Evolutionary conservation across 1,284 basidiomycete genomes (phyloP).

Genomic region (Flammula alnicola): DNA sequence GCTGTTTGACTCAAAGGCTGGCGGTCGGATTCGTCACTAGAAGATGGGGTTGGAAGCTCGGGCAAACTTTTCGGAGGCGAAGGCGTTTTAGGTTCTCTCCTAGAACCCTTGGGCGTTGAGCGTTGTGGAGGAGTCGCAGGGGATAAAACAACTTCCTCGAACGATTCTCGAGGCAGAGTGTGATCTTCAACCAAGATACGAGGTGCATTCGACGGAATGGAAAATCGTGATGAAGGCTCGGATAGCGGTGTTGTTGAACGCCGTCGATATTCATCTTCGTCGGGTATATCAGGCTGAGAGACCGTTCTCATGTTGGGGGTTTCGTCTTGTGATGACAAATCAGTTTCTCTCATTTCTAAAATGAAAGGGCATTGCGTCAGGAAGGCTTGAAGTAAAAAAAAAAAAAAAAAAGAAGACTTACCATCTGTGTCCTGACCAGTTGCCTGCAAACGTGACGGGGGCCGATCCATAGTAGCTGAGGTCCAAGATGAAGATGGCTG

Average conservation of each 20-base stretch:
- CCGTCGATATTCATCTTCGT: background rate
- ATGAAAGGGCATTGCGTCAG: slow-evolving; percentile 5
- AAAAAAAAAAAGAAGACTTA: slow-evolving; percentile 1
- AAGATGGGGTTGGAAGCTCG: slow-evolving; percentile 64
- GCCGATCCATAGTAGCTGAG: too few species aligned
- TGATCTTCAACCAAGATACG: slow-evolving; percentile 1
- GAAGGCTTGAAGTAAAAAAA: background rate
- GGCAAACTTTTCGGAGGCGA: slow-evolving; percentile 61
- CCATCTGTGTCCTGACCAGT: slow-evolving; percentile 13
- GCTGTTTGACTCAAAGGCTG: slow-evolving; percentile 8
- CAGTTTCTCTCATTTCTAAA: slow-evolving; percentile 20
- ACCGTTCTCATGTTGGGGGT: slow-evolving; percentile 16
- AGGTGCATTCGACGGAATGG: background rate
- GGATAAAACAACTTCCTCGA: slow-evolving; percentile 29
- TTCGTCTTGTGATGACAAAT: slow-evolving; percentile 17
- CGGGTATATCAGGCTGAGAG: background rate
- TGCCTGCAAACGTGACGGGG: background rate
- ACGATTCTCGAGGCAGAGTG: slow-evolving; percentile 24
- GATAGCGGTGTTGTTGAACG: background rate
- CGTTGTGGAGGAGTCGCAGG: slow-evolving; percentile 57
- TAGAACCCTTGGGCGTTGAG: slow-evolving; percentile 43
- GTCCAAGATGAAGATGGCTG: background rate
- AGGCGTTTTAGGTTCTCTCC: slow-evolving; percentile 59
- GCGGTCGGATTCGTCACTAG: slow-evolving; percentile 28
- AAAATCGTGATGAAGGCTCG: background rate